Evolutionary conservation across 2,329 filamentous ascomycete genomes (phyloP), one percentile per base, ranked within the genome.

Genomic region (Coniochaeta hoffmannii): DNA sequence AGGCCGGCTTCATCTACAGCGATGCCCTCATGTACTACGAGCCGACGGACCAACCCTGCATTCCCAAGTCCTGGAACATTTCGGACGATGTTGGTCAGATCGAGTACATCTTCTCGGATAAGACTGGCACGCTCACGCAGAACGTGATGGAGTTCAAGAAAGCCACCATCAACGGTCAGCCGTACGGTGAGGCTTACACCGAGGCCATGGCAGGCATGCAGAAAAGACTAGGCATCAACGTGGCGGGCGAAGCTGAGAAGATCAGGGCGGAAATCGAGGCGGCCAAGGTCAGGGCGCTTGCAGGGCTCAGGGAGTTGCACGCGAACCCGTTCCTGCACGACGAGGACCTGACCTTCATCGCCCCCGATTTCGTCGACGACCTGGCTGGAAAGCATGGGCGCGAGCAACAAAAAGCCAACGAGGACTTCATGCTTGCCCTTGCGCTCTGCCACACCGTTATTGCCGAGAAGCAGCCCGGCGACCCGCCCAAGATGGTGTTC

Each of bases 91-190:
- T 99, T 50, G 94, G 94, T 12, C 94, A 99, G 72, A 96, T 99
- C 59, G 94, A 97, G 72, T 99, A 97, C 75, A 96, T 99, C 62
- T 99, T 99, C 71, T 97, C 90, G 0, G 90, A 96, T 77, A 96
- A 96, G 73, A 96, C 90, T 0, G 90, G 90, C 57, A 96, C 90
- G 2, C 74, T 96, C 60, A 96, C 90, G 0, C 90, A 95, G 65
- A 96, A 96, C 68, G 88, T 95, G 54, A 96, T 96, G 94, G 95
- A 99, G 70, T 99, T 97, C 82, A 99, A 97, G 72, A 99, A 99
- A 72, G 91, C 88, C 55, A 96, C 92, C 0, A 87, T 99, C 71
- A 97, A 97, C 65, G 93, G 93, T n/a, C 83, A 94, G 58, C 86
- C 92, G 0, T 99, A 99, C 63, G 94, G 95, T 59, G 94, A 99